A percentile compares a stretch with the other conserved stretches of the same genome.
These are phyloP conservation scores for Penicillium expansum DNA, from an alignment of 2,329 filamentous ascomycete genomes.

Conservation along the genomic window DNA sequence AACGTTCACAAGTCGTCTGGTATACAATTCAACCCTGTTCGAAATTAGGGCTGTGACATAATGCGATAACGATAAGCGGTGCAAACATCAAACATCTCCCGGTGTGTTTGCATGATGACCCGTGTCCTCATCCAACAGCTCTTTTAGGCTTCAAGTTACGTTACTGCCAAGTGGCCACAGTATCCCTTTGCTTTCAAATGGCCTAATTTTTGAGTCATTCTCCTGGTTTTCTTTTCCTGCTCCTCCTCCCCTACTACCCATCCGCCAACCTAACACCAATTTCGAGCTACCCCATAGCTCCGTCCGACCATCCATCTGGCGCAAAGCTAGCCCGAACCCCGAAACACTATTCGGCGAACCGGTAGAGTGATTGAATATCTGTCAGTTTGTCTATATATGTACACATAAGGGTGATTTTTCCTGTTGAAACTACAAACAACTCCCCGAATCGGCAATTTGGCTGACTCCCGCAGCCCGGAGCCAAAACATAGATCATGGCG, in stretches of 20 bases:
- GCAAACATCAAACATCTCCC: constrained; percentile 15
- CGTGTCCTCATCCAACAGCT: constrained; percentile 25
- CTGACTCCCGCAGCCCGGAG: constrained; percentile 23
- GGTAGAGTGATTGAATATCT: constrained; percentile 7
- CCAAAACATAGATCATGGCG: constrained; percentile 34
- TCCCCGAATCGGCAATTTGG: background rate
- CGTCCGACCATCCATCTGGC: constrained; percentile 11
- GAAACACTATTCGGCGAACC: constrained; percentile 14
- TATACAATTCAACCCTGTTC: background rate
- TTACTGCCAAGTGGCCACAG: constrained; percentile 34
- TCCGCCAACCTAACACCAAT: background rate
- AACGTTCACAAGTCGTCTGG: background rate
- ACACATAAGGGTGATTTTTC: background rate
- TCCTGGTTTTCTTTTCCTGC: background rate
- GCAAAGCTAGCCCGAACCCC: constrained; percentile 15
- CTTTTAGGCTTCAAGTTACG: constrained; percentile 26
- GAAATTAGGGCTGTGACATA: constrained; percentile 14
- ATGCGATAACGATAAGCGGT: constrained; percentile 16
- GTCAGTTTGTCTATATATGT: constrained; percentile 13
- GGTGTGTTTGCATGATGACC: constrained; percentile 18
- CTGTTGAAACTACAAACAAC: background rate
- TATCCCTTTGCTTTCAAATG: constrained; percentile 29
- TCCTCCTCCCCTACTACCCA: background rate
- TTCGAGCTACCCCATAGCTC: constrained; percentile 12
- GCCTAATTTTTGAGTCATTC: constrained; percentile 19